Evolutionary conservation across 352 stramenopile species (phyloP), one percentile per base, ranked within the genome.

Genomic region (Thalassiosira delicatula): DNA sequence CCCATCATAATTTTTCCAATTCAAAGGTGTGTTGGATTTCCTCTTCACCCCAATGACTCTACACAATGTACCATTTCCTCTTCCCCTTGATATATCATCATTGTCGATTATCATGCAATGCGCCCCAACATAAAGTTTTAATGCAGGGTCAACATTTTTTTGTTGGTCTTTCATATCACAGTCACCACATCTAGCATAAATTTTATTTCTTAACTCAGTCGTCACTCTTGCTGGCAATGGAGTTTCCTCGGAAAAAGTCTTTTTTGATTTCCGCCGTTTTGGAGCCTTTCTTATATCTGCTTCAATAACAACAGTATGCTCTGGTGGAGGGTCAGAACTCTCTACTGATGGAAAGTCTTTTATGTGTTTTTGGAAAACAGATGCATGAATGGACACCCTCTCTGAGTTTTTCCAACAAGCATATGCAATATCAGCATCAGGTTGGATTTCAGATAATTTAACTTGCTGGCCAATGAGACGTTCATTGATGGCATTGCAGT

Each of bases 21-120:
- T 69, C n/a, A n/a, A 30, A 66, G 42, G 44, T 17, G 61, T 62
- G 37, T 35, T 29, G 51, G 9, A n/a, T 60, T 25, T 2, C 69
- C 21, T 59, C 79, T 85, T 81, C 0, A 85, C 32, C 21, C 17
- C 44, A 0, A 73, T 21, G 0, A 84, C 0, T 29, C 68, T 29
- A 29, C 76, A 84, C 1, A 69, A 3, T 23, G 66, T 75, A 2
- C 70, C 76, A 70, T 84, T 84, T 0, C 76, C 76, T 73, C 63
- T 71, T n/a, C n/a, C n/a, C n/a, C 35, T 42, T 78, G 75, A 56
- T 32, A 78, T 35, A n/a, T 65, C 54, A 33, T 84, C 59, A 11
- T 79, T 32, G 60, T 84, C 79, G 9, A 9, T n/a, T 14, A 84
- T 67, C 33, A 3, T 27, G 29, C 67, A 65, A 27, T 71, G 42